These are phyloP conservation scores for Chenopodium berlandieri DNA, from an alignment of 148 eudicot species.

Conservation along the genomic window DNA sequence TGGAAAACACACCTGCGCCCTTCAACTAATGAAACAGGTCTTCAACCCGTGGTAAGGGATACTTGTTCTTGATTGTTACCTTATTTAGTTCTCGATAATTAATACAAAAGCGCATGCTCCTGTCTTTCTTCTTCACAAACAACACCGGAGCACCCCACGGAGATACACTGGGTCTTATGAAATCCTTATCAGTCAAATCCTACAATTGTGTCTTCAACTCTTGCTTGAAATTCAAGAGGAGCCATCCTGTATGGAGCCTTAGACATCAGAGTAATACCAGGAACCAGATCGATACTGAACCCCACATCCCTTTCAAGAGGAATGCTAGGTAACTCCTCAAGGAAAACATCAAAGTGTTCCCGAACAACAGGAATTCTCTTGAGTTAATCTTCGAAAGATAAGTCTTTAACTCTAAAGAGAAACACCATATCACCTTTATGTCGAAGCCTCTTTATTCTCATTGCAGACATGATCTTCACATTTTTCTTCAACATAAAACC, in stretches of 20 bases:
- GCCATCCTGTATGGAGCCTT: neutral
- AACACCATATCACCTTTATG: neutral
- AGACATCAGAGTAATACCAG: neutral
- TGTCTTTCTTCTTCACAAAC: no score
- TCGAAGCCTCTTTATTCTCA: neutral
- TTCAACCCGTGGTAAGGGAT: neutral
- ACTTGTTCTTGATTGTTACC: neutral
- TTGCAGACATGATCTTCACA: neutral
- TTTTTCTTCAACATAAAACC: neutral
- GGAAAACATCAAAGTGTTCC: neutral
- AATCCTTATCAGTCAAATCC: neutral
- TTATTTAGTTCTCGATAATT: neutral
- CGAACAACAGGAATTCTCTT: neutral
- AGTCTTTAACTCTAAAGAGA: neutral
- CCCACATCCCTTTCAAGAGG: neutral
- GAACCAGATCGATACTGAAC: neutral
- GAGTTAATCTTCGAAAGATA: neutral
- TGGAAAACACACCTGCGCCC: neutral
- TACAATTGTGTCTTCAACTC: neutral
- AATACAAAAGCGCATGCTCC: neutral
- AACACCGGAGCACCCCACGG: neutral
- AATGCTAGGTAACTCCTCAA: neutral
- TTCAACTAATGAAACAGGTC: neutral
- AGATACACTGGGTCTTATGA: neutral
- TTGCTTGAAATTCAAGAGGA: neutral